Conservation (phyloP, 2,329 filamentous ascomycete species). For the Fusarium sp. region DNA sequence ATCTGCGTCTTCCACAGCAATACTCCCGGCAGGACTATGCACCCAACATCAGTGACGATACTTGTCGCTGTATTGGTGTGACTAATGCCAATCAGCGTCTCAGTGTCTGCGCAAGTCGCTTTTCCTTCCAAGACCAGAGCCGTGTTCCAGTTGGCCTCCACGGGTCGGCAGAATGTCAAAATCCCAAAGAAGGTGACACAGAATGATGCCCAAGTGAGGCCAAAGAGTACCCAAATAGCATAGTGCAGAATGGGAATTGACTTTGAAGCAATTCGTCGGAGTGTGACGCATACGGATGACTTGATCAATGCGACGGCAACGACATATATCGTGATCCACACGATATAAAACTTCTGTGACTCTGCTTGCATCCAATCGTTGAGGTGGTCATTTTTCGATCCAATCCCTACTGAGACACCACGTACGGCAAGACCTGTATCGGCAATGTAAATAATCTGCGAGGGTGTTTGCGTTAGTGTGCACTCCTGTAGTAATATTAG, state of each 20-base stretch:
- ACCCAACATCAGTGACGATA: conserved; percentile 15
- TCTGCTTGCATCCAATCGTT: conserved; percentile 1
- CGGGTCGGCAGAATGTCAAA: conserved; percentile 7
- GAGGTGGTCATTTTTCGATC: not conserved
- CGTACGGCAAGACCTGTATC: not conserved
- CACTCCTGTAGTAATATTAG: not conserved
- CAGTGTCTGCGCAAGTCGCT: not conserved
- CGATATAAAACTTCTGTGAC: conserved; percentile 14
- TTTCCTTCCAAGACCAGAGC: not conserved
- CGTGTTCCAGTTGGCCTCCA: conserved; percentile 4
- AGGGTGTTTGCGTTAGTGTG: not conserved
- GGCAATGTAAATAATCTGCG: not conserved
- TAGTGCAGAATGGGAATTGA: not conserved
- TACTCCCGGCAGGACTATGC: conserved; percentile 1
- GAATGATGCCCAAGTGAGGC: conserved; percentile 8
- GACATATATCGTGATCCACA: conserved; percentile 19
- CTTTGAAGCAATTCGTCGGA: conserved; percentile 8
- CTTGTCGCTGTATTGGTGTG: conserved; percentile 18
- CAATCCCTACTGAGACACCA: not conserved
- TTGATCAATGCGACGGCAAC: conserved; percentile 17
- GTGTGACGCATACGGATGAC: conserved; percentile 10
- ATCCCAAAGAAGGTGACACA: conserved; percentile 16
- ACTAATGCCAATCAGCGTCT: conserved; percentile 18
- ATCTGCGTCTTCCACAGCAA: conserved; percentile 20
- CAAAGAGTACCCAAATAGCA: conserved; percentile 12